phyloP scores from a whole-genome alignment of 495 filamentous ascomycete species.

The Recurvomyces mirabilis region DNA sequence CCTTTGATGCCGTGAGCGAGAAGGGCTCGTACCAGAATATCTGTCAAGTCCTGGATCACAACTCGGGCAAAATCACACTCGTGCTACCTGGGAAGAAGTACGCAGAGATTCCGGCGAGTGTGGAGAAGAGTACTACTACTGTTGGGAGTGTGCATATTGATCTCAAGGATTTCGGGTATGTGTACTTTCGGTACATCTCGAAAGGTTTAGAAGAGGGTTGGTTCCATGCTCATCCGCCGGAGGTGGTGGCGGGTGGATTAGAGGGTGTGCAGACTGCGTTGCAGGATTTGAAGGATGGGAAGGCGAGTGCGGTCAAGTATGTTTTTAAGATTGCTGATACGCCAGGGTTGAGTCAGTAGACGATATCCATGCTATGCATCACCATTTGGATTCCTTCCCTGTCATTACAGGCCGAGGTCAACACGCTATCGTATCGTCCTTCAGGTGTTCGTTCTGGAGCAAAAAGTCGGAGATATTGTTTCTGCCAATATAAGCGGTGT shows the following conservation, averaged over 20 bases:
- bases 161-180: conserved; percentile 44
- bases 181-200: conserved; percentile 18
- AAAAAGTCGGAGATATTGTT: no score
- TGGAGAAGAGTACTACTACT: conserved; percentile 23
- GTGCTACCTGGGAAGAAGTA: conserved; percentile 39
- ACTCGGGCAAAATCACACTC: conserved; percentile 41
- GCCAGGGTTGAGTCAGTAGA: conserved; percentile 4
- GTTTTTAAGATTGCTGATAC: conserved; percentile 23
- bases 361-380: no score
- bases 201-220: conserved; percentile 44
- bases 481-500: no score
- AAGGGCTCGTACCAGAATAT: conserved; percentile 41
- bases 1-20: conserved; percentile 51
- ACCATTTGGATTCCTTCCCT: no score
- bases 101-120: conserved; percentile 21
- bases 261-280: conserved; percentile 47
- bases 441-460: no score
- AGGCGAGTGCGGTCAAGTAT: conserved; percentile 25
- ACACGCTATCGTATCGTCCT: no score
- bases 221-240: conserved; percentile 49
- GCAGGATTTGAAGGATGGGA: conserved; percentile 31
- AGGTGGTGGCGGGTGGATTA: conserved; percentile 50
- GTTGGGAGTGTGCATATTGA: conserved; percentile 43
- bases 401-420: no score
- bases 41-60: conserved; percentile 34